Percentiles rank a stretch among this genome's conserved stretches.
These are phyloP conservation scores for Pichia sp. DNA, from an alignment of 1,139 yeast genomes.

Conservation along the genomic window DNA sequence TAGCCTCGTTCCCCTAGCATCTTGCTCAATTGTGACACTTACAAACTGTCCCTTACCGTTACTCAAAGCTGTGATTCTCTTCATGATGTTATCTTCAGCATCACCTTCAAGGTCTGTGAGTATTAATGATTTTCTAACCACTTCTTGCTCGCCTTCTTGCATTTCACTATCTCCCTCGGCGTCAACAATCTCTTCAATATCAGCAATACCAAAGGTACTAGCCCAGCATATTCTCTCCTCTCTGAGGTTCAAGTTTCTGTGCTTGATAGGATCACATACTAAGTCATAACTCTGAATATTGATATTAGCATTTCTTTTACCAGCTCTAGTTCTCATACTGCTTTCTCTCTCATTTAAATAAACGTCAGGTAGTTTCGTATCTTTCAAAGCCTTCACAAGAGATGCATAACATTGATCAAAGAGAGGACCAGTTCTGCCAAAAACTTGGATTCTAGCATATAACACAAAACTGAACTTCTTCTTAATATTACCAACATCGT, in stretches of 20 bases:
- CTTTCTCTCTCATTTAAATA: constrained; percentile 52
- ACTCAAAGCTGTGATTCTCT: constrained; percentile 36
- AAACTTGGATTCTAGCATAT: constrained; percentile 68
- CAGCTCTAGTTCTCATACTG: constrained; percentile 33
- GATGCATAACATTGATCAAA: constrained; percentile 75
- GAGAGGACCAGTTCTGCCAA: constrained; percentile 76
- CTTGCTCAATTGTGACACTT: constrained; percentile 34
- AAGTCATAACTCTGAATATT: constrained; percentile 26
- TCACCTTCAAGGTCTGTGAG: constrained; percentile 74
- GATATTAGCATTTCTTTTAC: constrained; percentile 16
- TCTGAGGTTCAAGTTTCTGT: constrained; percentile 32
- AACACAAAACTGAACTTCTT: constrained; percentile 56
- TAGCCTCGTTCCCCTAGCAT: constrained; percentile 26
- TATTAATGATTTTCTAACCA: constrained; percentile 33
- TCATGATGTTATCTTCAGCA: constrained; percentile 55
- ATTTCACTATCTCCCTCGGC: constrained; percentile 14
- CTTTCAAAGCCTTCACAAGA: constrained; percentile 53
- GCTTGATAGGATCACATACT: constrained; percentile 35
- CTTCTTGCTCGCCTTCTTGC: constrained; percentile 7
- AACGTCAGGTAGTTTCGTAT: constrained; percentile 58
- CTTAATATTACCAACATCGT: constrained; percentile 31
- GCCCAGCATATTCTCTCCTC: constrained; percentile 37
- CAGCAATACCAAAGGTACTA: constrained; percentile 51
- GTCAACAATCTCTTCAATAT: constrained; percentile 22
- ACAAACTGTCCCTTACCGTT: constrained; percentile 27